These are phyloP conservation scores for Amphibolis antarctica DNA, from an alignment of 106 monocot species.

Conservation along the genomic window DNA sequence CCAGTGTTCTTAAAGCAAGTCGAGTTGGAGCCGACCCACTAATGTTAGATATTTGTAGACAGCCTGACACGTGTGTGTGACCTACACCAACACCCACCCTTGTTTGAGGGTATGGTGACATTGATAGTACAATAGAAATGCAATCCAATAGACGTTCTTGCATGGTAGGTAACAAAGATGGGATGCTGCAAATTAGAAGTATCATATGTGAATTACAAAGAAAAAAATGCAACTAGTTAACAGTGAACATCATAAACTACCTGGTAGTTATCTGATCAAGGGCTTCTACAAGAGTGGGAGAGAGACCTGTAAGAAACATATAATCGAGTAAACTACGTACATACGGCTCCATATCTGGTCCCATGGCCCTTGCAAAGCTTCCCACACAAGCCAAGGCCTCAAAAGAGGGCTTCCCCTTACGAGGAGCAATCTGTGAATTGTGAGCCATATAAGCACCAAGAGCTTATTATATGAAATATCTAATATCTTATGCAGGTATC, in stretches of 20 bases:
- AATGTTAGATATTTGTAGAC: constrained; percentile 51
- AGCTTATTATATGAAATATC: not conserved
- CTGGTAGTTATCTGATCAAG: constrained; percentile 80
- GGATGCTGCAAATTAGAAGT: constrained; percentile 44
- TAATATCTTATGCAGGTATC: no score
- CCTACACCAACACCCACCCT: constrained; percentile 22
- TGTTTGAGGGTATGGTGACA: constrained; percentile 38
- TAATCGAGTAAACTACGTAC: constrained; percentile 68
- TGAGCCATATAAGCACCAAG: not conserved
- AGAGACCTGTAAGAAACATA: constrained; percentile 81
- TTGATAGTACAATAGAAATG: constrained; percentile 71
- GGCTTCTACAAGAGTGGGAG: constrained; percentile 51
- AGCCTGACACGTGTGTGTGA: constrained; percentile 29
- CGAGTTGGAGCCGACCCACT: constrained; percentile 58
- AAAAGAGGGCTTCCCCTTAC: constrained; percentile 73
- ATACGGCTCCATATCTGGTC: constrained; percentile 81
- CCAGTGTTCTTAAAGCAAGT: constrained; percentile 82
- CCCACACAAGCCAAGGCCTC: constrained; percentile 96
- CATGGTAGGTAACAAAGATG: constrained; percentile 67
- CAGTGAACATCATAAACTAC: constrained; percentile 18
- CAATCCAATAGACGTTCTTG: constrained; percentile 84
- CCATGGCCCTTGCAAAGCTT: constrained; percentile 86
- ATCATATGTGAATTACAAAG: not conserved
- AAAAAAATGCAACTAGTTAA: not conserved
- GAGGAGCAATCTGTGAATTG: constrained; percentile 76